These are phyloP conservation scores for Paracamarosporium sp. DNA, from an alignment of 2,329 filamentous ascomycete species.

Conservation along the genomic window DNA sequence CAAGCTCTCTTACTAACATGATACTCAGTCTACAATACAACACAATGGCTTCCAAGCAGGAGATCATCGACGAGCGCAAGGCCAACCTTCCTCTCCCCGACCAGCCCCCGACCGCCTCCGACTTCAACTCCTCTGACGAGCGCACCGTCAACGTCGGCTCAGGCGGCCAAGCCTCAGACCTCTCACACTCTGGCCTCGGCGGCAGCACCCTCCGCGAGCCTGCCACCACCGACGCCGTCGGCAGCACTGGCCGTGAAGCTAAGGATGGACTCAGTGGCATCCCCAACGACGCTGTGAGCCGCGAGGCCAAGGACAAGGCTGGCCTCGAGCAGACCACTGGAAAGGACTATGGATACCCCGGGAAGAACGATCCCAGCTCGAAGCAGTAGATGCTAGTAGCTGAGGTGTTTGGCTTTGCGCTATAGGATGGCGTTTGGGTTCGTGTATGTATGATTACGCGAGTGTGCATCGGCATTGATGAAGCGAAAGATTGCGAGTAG, in stretches of 20 bases:
- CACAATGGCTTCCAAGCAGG: conserved; percentile 35
- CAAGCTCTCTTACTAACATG: conserved; percentile 10
- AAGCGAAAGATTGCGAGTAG: background rate
- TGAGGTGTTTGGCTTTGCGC: background rate
- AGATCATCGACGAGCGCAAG: conserved; percentile 71
- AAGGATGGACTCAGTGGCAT: conserved; percentile 62
- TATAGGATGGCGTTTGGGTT: background rate
- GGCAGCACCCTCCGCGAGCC: conserved; percentile 53
- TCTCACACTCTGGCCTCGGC: conserved; percentile 56
- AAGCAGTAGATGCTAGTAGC: conserved; percentile 22
- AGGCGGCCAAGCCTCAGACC: conserved; percentile 54
- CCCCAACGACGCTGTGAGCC: conserved; percentile 66
- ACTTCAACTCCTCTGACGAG: conserved; percentile 77
- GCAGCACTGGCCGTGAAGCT: conserved; percentile 67
- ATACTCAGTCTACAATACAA: conserved; percentile 13
- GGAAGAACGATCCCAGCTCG: conserved; percentile 48
- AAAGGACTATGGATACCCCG: conserved; percentile 51
- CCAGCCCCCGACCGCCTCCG: conserved; percentile 75
- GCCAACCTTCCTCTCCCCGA: conserved; percentile 81
- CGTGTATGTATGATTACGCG: background rate
- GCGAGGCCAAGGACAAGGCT: conserved; percentile 52
- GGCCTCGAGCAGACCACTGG: conserved; percentile 50
- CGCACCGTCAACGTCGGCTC: conserved; percentile 74
- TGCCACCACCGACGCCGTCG: conserved; percentile 60
- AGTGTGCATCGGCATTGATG: background rate